Evolutionary conservation across 2,329 filamentous ascomycete species (phyloP), one percentile per base, ranked within the genome.

Genomic region (Beauveria asiatica): DNA sequence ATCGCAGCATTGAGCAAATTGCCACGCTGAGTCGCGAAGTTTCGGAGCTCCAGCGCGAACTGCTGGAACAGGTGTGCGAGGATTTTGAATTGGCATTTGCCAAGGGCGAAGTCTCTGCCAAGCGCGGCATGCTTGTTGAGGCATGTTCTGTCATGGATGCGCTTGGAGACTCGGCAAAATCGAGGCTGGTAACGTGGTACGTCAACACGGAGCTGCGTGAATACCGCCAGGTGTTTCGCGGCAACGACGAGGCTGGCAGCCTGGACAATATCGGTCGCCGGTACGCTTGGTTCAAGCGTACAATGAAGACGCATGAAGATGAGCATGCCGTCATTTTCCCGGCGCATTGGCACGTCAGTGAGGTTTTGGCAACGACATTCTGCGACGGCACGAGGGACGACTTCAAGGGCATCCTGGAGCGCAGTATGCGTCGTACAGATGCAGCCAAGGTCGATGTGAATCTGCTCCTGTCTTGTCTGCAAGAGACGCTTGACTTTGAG

Each of bases 21-120:
- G 94, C 94, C 30, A 89, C 89, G 0, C 80, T 99, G 64, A 96
- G 91, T 70, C 86, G 91, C 56, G 96, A 95, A 68, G 94, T 99
- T 41, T 88, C 92, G 6, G 94, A 97, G 67, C 80, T 99, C 64
- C 94, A 99, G 76, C 81, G 92, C 62, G 92, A 97, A 72, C 76
- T 99, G 61, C 77, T 97, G 61, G 94, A 99, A 76, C 94, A 99
- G 74, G 88, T 99, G n/a, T 99, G 94, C 72, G 94, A 97, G 75
- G 94, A 99, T 74, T 99, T 99, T 70, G 94, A 99, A 78, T 83
- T 97, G 61, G 89, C 90, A 0, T 99, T 97, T 74, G 88, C 92
- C 21, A 96, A 93, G 73, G 87, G 85, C 23, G 93, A 97, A 73
- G 85, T 96, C 16, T 78, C 80, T 3, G 78, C 84, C 61, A 86